Base-by-base conservation (phyloP, 2,329 filamentous ascomycete genomes). In the Epichloe bromicola region DNA sequence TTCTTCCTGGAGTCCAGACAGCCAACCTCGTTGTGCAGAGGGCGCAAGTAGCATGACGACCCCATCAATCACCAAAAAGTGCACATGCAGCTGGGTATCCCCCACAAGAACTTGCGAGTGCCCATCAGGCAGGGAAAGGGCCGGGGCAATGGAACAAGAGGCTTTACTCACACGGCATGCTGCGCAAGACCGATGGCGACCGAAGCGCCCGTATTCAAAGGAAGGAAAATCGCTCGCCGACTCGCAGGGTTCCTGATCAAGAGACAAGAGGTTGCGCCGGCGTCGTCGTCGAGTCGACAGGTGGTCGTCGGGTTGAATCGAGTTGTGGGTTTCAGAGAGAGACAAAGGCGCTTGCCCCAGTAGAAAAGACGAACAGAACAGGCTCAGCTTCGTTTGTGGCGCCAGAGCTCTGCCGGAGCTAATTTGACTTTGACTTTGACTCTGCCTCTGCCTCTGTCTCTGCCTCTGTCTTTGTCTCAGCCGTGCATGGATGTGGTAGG, bases 121-220 rank as follows among this genome's bases (percentile, higher is more conserved):
- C n/a, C 12, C n/a, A 51, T 48, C 43, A 54, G 46, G 41, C 46
- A 48, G 43, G 50, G 46, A 49, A 53, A 41, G 40, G 20, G n/a
- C 8, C 17, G 26, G 17, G 45, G 23, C 33, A 49, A 45, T 23
- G 19, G 19, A 41, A 33, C 30, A 40, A 37, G 15, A 30, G 34
- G 37, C 19, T 17, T 46, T 41, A 67, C 66, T 67, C 60, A 68
- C 66, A 67, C 56, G 66, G 66, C 66, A 67, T 68, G 59, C 65
- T 59, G 64, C 59, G 57, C 56, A 59, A 48, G 53, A 40, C 54
- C 58, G 54, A 52, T 53, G 56, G 56, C 59, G 57, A 56, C 54
- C 53, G 51, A 51, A 51, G 56, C 56, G 55, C 57, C 61, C 48
- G 55, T 54, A 48, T 51, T 51, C 38, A 49, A 38, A n/a, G 20